A percentile compares a stretch with the other conserved stretches of the same genome.
phyloP scores from a whole-genome alignment of 306 rosid genomes.

The Cicer pinnatifidum region DNA sequence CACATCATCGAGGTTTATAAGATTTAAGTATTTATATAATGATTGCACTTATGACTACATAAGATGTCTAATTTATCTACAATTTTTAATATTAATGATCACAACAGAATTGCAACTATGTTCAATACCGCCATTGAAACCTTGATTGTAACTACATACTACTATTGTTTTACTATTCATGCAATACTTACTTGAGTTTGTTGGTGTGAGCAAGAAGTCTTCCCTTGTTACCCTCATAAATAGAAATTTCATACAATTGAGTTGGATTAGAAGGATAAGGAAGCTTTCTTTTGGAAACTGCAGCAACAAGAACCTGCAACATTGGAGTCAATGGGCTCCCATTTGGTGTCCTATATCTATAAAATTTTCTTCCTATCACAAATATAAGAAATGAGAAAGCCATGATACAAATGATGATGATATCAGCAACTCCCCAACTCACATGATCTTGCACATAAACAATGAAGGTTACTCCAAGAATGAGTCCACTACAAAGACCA shows the following conservation, averaged over 20 bases:
- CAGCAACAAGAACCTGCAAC: conserved; percentile 79
- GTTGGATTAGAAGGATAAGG: conserved; percentile 58
- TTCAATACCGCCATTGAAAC: too few relatives aligned
- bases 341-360: conserved; percentile 61
- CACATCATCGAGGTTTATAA: too few relatives aligned
- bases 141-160: too few relatives aligned
- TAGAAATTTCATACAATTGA: conserved; percentile 60
- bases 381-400: conserved; percentile 65
- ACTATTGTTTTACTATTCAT: not conserved
- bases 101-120: too few relatives aligned
- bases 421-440: conserved; percentile 73
- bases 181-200: conserved; percentile 69
- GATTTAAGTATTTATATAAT: too few relatives aligned
- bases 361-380: conserved; percentile 58
- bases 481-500: conserved; percentile 73
- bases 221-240: conserved; percentile 43
- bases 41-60: too few relatives aligned
- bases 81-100: too few relatives aligned
- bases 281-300: conserved; percentile 63
- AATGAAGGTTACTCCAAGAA: conserved; percentile 76
- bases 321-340: conserved; percentile 91
- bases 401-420: conserved; percentile 68
- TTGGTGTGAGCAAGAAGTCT: conserved; percentile 71
- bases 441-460: conserved; percentile 80
- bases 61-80: too few relatives aligned